phyloP scores from a whole-genome alignment of 305 asterid genomes.

The Andrographis paniculata region DNA sequence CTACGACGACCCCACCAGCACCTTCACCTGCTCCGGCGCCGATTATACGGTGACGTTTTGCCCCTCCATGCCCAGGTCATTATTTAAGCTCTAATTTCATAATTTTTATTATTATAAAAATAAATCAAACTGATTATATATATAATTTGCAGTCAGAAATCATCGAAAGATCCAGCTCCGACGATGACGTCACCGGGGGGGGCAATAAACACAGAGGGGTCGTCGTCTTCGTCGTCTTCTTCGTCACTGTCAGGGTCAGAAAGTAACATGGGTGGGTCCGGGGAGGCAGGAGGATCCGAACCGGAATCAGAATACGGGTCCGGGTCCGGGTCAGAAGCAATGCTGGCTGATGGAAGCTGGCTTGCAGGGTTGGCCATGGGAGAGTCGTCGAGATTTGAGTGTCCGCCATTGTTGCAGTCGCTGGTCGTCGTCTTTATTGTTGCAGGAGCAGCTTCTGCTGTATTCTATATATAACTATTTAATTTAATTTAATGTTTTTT shows the following conservation, averaged over 20 bases:
- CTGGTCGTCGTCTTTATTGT: neutral
- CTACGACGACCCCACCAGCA: conserved; percentile 89
- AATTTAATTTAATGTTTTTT: no score
- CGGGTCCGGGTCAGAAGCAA: conserved; percentile 39
- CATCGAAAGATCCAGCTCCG: conserved; percentile 61
- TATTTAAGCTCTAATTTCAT: no score
- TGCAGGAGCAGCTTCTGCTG: conserved; percentile 16
- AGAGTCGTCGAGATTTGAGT: conserved; percentile 29
- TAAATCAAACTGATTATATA: no score
- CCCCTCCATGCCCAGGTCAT: conserved; percentile 76
- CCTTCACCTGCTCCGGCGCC: conserved; percentile 89
- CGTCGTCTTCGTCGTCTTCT: no score
- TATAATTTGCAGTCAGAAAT: conserved; percentile 65
- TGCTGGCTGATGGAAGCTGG: conserved; percentile 62
- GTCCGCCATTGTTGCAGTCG: conserved; percentile 22
- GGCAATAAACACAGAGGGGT: conserved; percentile 26
- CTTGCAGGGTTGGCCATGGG: conserved; percentile 94
- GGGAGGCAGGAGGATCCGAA: conserved; percentile 19
- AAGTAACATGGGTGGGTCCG: conserved; percentile 38
- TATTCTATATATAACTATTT: conserved; percentile 9
- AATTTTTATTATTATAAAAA: no score
- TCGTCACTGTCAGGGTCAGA: conserved; percentile 37
- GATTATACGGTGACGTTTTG: conserved; percentile 81
- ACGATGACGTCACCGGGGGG: conserved; percentile 35
- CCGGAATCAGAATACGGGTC: conserved; percentile 11